These are phyloP conservation scores for Penicillium paneum DNA, from an alignment of 2,329 filamentous ascomycete species.

Conservation along the genomic window DNA sequence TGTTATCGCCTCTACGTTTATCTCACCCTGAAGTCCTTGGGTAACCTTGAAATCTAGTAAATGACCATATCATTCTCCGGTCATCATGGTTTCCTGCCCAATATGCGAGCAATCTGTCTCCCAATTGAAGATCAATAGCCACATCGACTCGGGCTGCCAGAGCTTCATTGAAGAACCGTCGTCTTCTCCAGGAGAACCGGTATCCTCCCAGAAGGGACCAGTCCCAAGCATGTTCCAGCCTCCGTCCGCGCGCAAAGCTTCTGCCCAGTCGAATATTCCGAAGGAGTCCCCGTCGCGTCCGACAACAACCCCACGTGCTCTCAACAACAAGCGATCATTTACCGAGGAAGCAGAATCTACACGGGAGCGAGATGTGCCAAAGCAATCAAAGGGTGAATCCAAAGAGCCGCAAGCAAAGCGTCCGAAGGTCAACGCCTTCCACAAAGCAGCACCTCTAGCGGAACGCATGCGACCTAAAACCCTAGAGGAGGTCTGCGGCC, in stretches of 20 bases:
- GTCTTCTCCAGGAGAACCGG: conserved; percentile 45
- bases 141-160: conserved; percentile 81
- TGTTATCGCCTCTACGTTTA: neutral
- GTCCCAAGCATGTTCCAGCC: conserved; percentile 56
- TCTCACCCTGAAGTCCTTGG: neutral
- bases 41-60: neutral
- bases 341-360: conserved; percentile 22
- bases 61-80: neutral
- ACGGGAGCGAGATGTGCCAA: conserved; percentile 24
- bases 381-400: conserved; percentile 23
- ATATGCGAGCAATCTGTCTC: conserved; percentile 65
- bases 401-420: conserved; percentile 57
- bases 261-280: conserved; percentile 22
- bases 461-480: conserved; percentile 87
- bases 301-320: conserved; percentile 25
- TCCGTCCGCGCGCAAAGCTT: conserved; percentile 46
- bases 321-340: conserved; percentile 34
- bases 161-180: conserved; percentile 56
- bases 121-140: conserved; percentile 70
- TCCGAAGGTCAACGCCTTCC: conserved; percentile 60
- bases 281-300: conserved; percentile 26
- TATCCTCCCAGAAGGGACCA: conserved; percentile 38
- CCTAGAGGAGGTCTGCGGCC: conserved; percentile 83
- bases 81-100: conserved; percentile 67
- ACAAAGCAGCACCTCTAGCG: conserved; percentile 75